phyloP scores from a whole-genome alignment of 2,329 filamentous ascomycete species.

The Phoma herbarum region DNA sequence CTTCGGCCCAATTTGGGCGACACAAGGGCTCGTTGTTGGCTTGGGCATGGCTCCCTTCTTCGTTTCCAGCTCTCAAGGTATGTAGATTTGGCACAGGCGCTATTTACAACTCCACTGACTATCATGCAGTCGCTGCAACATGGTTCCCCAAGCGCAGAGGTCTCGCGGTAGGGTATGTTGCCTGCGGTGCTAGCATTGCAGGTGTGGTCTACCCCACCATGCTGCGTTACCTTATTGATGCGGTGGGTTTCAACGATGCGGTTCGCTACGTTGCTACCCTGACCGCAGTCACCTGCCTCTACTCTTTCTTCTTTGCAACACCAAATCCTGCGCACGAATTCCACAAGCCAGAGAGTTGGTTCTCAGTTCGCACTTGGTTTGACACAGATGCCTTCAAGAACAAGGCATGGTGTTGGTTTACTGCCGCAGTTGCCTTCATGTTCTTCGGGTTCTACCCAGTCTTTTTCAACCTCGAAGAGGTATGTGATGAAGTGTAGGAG shows the following conservation, averaged over 20 bases:
- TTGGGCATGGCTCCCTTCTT: conserved; percentile 64
- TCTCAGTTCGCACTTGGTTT: conserved; percentile 52
- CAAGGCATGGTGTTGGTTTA: conserved; percentile 56
- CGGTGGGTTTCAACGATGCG: conserved; percentile 57
- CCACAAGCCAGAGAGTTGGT: conserved; percentile 53
- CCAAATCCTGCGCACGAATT: conserved; percentile 55
- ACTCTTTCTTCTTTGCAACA: conserved; percentile 54
- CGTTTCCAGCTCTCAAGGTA: conserved; percentile 61
- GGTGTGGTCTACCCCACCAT: conserved; percentile 59
- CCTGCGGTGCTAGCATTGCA: conserved; percentile 60
- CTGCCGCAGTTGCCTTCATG: conserved; percentile 56
- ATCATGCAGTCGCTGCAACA: conserved; percentile 56
- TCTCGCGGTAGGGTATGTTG: conserved; percentile 60
- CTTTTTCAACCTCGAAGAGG: conserved; percentile 63
- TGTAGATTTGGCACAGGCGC: conserved; percentile 16
- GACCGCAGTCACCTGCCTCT: conserved; percentile 52
- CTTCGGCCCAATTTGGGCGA: conserved; percentile 57
- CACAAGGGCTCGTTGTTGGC: conserved; percentile 58
- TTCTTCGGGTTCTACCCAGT: conserved; percentile 63
- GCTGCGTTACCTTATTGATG: conserved; percentile 54
- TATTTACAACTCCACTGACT: conserved; percentile 19
- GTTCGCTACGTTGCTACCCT: conserved; percentile 54
- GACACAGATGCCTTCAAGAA: conserved; percentile 57
- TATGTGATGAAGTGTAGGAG: conserved; percentile 26
- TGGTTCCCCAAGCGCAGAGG: conserved; percentile 60